Base-by-base conservation (phyloP, 2,329 filamentous ascomycete species). In the Alternaria arbusti region DNA sequence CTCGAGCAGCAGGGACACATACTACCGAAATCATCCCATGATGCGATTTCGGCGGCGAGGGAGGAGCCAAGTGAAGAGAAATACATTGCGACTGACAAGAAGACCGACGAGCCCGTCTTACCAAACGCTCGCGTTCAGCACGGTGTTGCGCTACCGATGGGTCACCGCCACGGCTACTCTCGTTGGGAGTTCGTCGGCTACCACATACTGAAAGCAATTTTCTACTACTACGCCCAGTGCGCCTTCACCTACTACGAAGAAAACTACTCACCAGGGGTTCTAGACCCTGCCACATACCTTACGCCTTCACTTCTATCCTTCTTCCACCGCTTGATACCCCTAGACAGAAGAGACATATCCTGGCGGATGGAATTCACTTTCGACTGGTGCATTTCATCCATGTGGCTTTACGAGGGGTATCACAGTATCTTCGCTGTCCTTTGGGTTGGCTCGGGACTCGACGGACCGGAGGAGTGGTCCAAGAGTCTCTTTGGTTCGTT, bases 341-440 rank as follows among this genome's bases (percentile, higher is more conserved):
- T 65, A 17, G 22, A 54, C 56, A 25, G 32, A 15, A 17, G 23
- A 2, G 61, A 64, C 15, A 7, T 68, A 5, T 61, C 20, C 46
- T 40, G 13, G 20, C 62, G 64, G 17, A 20, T 20, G 20, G 20
- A 20, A 3, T 20, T 20, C 46, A 47, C 54, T 0, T 61, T 68
- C 30, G 54, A 67, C 12, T 65, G 64, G 56, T 68, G 61, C 57
- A 22, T 71, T 3, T 52, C 46, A 25, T 63, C 65, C n/a, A 61
- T 67, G 44, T 61, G 65, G 15, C 40, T 64, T 6, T 72, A 71
- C 63, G 62, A 65, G 5, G 6, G 50, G 0, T 49, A 60, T 51
- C 63, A 72, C 62, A 70, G 66, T 5, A 1, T 65, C 5, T 68
- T 63, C 32, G 66, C 67, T 10, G 4, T 65, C 3, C n/a, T 69